Percentiles rank a stretch among this genome's conserved stretches.
Conservation (phyloP, 2,329 filamentous ascomycete species). For the Plenodomus tracheiphilus region DNA sequence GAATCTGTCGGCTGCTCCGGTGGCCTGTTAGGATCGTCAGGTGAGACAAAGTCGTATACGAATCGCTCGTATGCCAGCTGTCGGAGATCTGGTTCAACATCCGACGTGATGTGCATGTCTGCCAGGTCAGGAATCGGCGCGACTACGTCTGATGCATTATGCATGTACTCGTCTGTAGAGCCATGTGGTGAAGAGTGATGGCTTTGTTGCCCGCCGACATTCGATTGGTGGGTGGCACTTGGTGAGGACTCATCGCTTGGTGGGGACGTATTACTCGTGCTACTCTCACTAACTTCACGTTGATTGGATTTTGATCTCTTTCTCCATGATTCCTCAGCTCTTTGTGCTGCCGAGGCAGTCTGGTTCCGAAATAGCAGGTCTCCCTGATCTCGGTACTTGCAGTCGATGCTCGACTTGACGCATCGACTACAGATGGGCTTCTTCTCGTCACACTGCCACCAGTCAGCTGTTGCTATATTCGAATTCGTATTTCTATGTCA, state of each 20-base stretch:
- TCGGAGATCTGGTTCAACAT: constrained; percentile 21
- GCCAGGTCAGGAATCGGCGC: constrained; percentile 8
- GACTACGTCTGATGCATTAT: not conserved
- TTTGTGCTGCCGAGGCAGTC: constrained; percentile 37
- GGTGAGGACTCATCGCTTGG: constrained; percentile 17
- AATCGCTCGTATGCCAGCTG: constrained; percentile 36
- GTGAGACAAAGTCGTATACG: constrained; percentile 36
- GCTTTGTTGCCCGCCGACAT: constrained; percentile 6
- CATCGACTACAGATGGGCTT: constrained; percentile 38
- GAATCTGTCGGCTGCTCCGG: constrained; percentile 24
- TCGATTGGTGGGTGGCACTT: constrained; percentile 7
- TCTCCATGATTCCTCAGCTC: constrained; percentile 40
- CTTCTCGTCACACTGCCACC: constrained; percentile 35
- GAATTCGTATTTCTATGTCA: too few relatives aligned
- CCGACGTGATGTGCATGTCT: constrained; percentile 15
- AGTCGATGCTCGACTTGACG: constrained; percentile 29
- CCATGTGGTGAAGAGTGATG: constrained; percentile 1
- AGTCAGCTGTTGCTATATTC: constrained; percentile 1
- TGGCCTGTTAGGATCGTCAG: constrained; percentile 18
- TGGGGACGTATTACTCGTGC: constrained; percentile 11
- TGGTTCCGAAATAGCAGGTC: constrained; percentile 41
- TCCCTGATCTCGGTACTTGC: constrained; percentile 38
- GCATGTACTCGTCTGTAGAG: constrained; percentile 2
- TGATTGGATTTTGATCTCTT: constrained; percentile 36
- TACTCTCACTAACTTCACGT: constrained; percentile 16